A percentile compares a stretch with the other conserved stretches of the same genome.
phyloP scores from a whole-genome alignment of 2,329 filamentous ascomycete genomes.

The Penicillium sp. region DNA sequence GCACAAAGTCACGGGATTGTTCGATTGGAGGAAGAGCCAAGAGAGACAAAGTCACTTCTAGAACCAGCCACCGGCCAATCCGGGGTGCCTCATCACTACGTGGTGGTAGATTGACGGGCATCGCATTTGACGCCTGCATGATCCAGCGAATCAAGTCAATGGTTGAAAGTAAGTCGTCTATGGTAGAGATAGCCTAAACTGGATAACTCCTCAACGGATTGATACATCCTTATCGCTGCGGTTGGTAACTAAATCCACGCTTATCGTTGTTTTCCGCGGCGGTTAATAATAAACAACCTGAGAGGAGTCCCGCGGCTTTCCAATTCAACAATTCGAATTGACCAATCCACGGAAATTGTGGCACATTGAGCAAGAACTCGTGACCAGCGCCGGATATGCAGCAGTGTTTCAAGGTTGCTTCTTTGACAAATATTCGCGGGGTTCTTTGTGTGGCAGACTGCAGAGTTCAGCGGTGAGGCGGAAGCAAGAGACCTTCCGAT shows the following conservation, averaged over 20 bases:
- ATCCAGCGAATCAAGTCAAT: not conserved
- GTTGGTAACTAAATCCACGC: not conserved
- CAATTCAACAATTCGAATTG: not conserved
- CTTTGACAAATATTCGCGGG: not conserved
- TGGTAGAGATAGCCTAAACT: not conserved
- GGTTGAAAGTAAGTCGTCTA: too few relatives aligned
- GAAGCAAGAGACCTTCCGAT: not conserved
- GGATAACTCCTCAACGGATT: not conserved
- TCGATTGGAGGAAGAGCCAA: too few relatives aligned
- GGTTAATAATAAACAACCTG: not conserved
- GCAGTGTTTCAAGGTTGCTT: not conserved
- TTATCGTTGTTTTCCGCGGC: not conserved
- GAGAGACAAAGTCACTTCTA: not conserved
- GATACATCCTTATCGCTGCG: not conserved
- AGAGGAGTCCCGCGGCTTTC: not conserved
- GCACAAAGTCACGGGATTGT: not conserved
- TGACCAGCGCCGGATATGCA: not conserved
- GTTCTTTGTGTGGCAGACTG: not conserved
- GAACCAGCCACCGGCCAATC: not conserved
- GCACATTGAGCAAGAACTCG: not conserved
- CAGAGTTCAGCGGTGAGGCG: slow-evolving; percentile 1
- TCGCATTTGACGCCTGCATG: not conserved
- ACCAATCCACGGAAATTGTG: not conserved
- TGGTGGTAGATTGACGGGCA: not conserved
- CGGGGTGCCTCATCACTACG: not conserved